Evolutionary conservation across 805 yeast genomes (phyloP), one percentile per base, ranked within the genome.

Genomic region (Cyberlindnera xylosilytica): DNA sequence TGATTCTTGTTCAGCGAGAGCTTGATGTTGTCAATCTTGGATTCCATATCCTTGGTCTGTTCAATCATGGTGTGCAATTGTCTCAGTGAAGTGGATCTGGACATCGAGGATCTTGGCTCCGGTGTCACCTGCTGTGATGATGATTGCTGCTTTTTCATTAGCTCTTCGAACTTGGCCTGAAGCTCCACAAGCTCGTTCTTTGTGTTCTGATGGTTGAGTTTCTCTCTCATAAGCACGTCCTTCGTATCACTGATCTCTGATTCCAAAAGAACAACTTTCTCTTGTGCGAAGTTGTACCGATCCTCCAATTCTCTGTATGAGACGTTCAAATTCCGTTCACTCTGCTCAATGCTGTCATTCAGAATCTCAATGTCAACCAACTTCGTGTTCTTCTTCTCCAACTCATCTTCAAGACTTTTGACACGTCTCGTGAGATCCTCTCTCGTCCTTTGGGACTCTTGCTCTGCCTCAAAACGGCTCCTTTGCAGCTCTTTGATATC

Each of bases 281-380:
- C 78, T 16, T 70, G 49, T 2, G 66, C 41, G 8, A 44, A 47
- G 36, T 64, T 62, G 45, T 68, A 68, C 23, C 62, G 62, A 10
- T 52, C 54, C 34, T 64, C 64, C n/a, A 69, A 42, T 10, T 65
- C 69, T 20, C 54, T 53, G 36, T 66, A 54, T 13, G 65, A 58
- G 4, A 57, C 43, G 26, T 62, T 52, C 32, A 67, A 54, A 33
- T 61, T 61, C 32, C 73, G 50, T 31, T 67, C 74, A 23, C 58
- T 63, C 33, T 69, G 68, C 47, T 71, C 76, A 50, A 69, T 59
- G 42, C 63, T 69, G 43, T 72, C 78, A 47, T 70, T 68, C 23
- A 58, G 47, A 38, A 66, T 67, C 53, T 72, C 77, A 15, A 70
- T 64, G 20, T 70, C 70, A 13, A 69, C 61, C 24, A 71, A 49